Evolutionary conservation across 1,284 basidiomycete species (phyloP).

Genomic region (Ceratobasidium theobromae): DNA sequence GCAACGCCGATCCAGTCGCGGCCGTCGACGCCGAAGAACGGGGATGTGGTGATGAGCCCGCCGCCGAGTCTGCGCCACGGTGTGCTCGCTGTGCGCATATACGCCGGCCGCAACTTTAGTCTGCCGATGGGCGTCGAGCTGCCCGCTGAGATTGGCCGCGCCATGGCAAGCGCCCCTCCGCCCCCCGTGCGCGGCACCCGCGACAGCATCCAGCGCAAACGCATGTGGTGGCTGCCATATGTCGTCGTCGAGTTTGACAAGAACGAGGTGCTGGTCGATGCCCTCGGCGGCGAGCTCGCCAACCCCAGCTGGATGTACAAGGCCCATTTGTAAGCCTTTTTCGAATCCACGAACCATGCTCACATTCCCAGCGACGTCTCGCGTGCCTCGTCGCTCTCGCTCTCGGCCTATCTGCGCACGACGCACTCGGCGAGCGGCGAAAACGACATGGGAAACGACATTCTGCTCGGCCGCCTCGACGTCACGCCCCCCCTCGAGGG

Average conservation of each 20-base stretch:
- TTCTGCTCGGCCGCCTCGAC: slow-evolving; percentile 89
- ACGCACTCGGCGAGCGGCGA: slow-evolving; percentile 59
- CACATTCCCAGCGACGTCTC: slow-evolving; percentile 70
- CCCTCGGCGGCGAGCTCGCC: slow-evolving; percentile 80
- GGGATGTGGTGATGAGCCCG: slow-evolving; percentile 14
- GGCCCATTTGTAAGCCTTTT: slow-evolving; percentile 80
- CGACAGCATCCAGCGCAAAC: slow-evolving; percentile 85
- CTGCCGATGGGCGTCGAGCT: slow-evolving; percentile 73
- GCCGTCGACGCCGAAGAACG: slow-evolving; percentile 51
- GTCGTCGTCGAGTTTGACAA: slow-evolving; percentile 99
- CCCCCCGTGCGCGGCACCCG: slow-evolving; percentile 60
- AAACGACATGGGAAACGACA: slow-evolving; percentile 85
- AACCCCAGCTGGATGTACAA: slow-evolving; percentile 93
- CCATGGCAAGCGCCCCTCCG: slow-evolving; percentile 58
- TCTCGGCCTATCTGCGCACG: slow-evolving; percentile 86
- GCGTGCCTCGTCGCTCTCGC: slow-evolving; percentile 84
- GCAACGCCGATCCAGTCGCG: slow-evolving; percentile 50
- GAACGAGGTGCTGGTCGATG: slow-evolving; percentile 97
- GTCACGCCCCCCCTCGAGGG: slow-evolving; percentile 85
- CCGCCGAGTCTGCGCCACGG: slow-evolving; percentile 62
- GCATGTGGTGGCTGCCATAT: slow-evolving; percentile 96
- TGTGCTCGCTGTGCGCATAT: slow-evolving; percentile 83
- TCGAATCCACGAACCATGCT: background rate
- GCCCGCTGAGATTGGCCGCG: slow-evolving; percentile 84
- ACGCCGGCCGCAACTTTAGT: slow-evolving; percentile 77